phyloP scores from a whole-genome alignment of 306 rosid genomes.

The Lathyrus aphaca region DNA sequence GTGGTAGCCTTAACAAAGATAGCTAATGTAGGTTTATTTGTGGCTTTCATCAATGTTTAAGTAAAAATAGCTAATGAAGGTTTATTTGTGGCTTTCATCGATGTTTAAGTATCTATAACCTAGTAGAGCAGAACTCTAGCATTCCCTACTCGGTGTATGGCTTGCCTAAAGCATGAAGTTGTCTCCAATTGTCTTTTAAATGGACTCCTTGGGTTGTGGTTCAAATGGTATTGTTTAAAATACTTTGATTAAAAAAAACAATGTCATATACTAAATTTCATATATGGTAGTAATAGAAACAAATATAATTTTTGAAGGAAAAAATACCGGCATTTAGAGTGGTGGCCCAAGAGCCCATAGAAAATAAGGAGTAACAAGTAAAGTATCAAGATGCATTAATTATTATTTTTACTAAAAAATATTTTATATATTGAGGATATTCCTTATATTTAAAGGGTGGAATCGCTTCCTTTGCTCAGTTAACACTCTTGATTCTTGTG shows the following conservation, averaged over 20 bases:
- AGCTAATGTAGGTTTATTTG: background rate
- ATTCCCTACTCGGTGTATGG: background rate
- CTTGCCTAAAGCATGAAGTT: background rate
- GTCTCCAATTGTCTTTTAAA: background rate
- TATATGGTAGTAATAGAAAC: background rate
- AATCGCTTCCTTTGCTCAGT: background rate
- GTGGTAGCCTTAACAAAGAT: background rate
- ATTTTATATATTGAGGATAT: background rate
- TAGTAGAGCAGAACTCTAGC: background rate
- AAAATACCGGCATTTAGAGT: background rate
- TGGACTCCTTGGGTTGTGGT: background rate
- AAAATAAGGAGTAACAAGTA: background rate
- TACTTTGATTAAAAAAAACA: background rate
- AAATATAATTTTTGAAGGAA: background rate
- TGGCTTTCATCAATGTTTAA: background rate
- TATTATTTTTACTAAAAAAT: background rate
- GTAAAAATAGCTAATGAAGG: too few relatives aligned
- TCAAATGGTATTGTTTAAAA: background rate
- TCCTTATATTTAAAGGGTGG: background rate
- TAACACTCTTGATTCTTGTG: background rate
- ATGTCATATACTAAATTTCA: background rate
- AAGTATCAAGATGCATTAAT: constrained; percentile 13
- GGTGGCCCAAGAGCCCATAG: background rate
- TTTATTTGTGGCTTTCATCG: background rate
- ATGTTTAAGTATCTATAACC: background rate